Base-by-base conservation (phyloP, 2,329 filamentous ascomycete species). In the Colletotrichum eremochloae region DNA sequence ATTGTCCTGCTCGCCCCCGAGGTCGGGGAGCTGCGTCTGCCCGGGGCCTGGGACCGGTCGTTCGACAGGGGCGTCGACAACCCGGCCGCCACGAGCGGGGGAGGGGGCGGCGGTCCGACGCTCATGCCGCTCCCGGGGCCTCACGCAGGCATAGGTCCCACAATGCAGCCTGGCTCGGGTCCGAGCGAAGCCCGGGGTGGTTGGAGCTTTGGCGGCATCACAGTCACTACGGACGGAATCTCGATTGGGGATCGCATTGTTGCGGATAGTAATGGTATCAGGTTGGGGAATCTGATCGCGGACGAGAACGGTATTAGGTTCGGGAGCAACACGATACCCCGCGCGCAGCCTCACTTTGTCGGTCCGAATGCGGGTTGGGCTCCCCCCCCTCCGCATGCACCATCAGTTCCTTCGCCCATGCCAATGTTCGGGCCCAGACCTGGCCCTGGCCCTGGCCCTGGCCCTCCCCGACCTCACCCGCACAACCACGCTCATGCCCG, bases 201-300 rank as follows among this genome's bases (percentile, higher is more conserved):
- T 52, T 76, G 84, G 56, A 78, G 76, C 20, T 78, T 84, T 63
- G 82, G 78, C 0, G 82, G 82, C 11, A 80, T 88, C 31, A 79
- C 79, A 7, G 76, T 88, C 15, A 83, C 84, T 48, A 78, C 80
- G n/a, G 82, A 86, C 42, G 79, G 82, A 20, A 78, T 87, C 36
- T 81, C 82, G 5, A 82, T 84, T 70, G 86, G 84, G 6, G 80
- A 83, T 48, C 79, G 74, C 2, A 81, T 88, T 63, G 81, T 85
- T 53, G 84, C 83, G 5, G 84, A 87, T 74, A 77, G 79, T 64
- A 82, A 82, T 67, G 83, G 87, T 14, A 75, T 89, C 67, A 81
- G 84, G 29, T 82, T 88, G 70, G 84, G 85, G 33, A 81, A 80
- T 9, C 71, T 87, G 31, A 78, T 84, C 1, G 81, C 84, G 46